Conservation (phyloP, 768 basidiomycete species). For the Coprinellus aureogranulatus region DNA sequence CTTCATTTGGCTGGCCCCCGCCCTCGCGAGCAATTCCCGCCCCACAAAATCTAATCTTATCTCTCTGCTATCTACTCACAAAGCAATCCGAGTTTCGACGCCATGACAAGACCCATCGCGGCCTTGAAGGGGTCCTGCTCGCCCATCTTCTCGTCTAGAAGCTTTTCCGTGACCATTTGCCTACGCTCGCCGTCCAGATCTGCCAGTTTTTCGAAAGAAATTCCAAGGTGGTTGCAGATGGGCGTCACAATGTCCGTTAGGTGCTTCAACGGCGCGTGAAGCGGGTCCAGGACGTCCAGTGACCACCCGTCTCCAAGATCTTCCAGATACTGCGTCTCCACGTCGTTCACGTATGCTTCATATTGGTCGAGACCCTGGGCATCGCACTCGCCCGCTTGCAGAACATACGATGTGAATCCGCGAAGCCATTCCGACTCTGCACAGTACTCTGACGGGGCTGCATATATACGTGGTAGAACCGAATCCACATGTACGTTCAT, state of each 20-base stretch:
- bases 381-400: background rate
- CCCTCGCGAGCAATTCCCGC: background rate
- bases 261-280: constrained; percentile 20
- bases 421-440: background rate
- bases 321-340: background rate
- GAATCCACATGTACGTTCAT: no score
- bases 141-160: constrained; percentile 34
- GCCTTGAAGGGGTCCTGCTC: constrained; percentile 41
- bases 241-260: constrained; percentile 29
- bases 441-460: background rate
- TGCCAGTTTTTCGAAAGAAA: constrained; percentile 14
- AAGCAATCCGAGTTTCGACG: constrained; percentile 36
- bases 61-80: constrained; percentile 22
- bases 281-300: constrained; percentile 2
- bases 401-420: background rate
- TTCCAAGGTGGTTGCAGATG: constrained; percentile 22
- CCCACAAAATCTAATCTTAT: background rate
- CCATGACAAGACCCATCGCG: constrained; percentile 46
- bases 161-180: constrained; percentile 24
- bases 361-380: no score
- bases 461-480: background rate
- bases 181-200: constrained; percentile 17
- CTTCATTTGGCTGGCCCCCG: constrained; percentile 1
- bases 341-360: constrained; percentile 7
- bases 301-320: background rate